Base-by-base conservation (phyloP, 306 rosid genomes). In the Crataegus laevigata region DNA sequence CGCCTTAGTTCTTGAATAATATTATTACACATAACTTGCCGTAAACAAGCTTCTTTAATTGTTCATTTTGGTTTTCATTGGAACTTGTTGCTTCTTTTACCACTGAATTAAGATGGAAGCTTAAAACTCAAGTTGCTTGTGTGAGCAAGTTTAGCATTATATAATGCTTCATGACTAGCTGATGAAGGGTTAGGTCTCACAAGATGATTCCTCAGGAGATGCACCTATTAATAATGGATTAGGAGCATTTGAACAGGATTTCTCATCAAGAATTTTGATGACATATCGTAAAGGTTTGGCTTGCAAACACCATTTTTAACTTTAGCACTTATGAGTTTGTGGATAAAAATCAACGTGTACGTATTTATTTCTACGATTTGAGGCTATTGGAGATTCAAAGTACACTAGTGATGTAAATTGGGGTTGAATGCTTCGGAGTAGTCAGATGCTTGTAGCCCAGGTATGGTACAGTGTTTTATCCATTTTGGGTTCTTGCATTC, bases 391-490 rank as follows among this genome's bases (percentile, higher is more conserved):
- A 63, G 96, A 91, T 79, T 82, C 97, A 60, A 91, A 89, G 81
- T 90, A 90, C 82, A 91, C 93, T 32, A 91, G 94, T 76, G 98
- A 94, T 78, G 96, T 91, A 50, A 84, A 82, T 72, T 94, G 98
- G 98, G 98, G 98, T 47, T 94, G 98, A 71, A 94, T 94, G 98
- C 84, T 91, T 71, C 91, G 98, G 75, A 91, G 98, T 81, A 90
- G 98, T 78, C 98, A 94, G 80, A 94, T 94, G 98, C 98, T 94
- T 77, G 93, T 88, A 52, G 97, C 98, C 72, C 98, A 94, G 94
- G 98, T 93, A 79, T 52, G 62, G 52, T 59, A 70, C 76, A 19
- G 66, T 75, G 19, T 29, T 68, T 58, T 72, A 14, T 68, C 15
- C 12, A 25, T 66, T 47, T 43, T 18, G 63, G 66, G n/a, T 76